Base-by-base conservation (phyloP, 495 filamentous ascomycete species). In the Penicillium lividum region DNA sequence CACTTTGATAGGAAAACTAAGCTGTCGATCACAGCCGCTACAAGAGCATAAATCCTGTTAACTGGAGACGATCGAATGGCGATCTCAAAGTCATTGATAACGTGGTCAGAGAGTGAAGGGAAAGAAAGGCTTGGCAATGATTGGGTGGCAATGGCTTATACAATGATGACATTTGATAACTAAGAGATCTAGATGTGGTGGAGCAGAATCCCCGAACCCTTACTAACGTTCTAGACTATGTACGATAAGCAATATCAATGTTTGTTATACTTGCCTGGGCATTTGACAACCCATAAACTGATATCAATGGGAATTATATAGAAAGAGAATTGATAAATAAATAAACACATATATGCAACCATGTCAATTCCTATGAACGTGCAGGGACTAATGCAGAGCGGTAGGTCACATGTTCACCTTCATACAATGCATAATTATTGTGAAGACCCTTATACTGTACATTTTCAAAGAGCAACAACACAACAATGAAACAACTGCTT, bases 21-120 rank as follows among this genome's bases (percentile, higher is more conserved):
- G n/a, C 4, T 54, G 57, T 54, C 57, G 57, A 59, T 59, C 56
- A 27, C 28, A 18, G 22, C 13, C 11, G 29, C 13, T 22, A 31
- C 28, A n/a, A 6, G 46, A 15, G 0, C 28, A 8, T 11, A 27
- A 30, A 53, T 29, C 51, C 51, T 53, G n/a, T 33, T 53, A 7
- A 29, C 16, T 0, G 18, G 5, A 34, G 49, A 16, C 18, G 51
- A 53, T 43, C 51, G 3, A 49, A 49, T 49, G 27, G 46, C 45
- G 45, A 47, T 47, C 45, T 13, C 10, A 36, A 36, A 27, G 22
- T 47, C 44, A 22, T 22, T 22, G 22, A 22, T 22, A 22, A 22
- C 1, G 18, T 47, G 22, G 44, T 27, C 22, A 28, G 22, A 11
- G 44, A 11, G 9, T 11, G 16, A 15, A 47, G 7, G 13, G 15